Base-by-base conservation (phyloP, 1,284 basidiomycete species). In the Cutaneotrichosporon spelunceum region DNA sequence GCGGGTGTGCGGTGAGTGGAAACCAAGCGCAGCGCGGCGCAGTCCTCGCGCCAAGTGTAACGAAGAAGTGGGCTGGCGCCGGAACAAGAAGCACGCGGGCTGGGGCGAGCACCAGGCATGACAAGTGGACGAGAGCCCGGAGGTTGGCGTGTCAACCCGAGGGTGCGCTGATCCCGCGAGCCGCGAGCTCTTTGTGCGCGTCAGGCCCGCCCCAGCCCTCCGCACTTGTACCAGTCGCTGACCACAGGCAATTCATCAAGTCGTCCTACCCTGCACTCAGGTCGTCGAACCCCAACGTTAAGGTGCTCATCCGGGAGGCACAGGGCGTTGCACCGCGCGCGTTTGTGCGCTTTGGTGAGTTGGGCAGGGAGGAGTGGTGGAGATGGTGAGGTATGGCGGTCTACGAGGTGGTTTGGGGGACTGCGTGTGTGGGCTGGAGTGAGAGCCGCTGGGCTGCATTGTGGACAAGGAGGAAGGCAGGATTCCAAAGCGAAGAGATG, bases 341-440 rank as follows among this genome's bases (percentile, higher is more conserved):
- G 48, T 95, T 94, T 82, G 93, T 90, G 50, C 84, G 93, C 73
- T 94, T 93, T 74, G 92, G 93, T 95, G 80, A 77, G 91, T 84
- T 29, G 10, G 4, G 49, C 11, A 30, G 10, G 9, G 30, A 19
- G 49, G 27, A 30, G 6, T 50, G 49, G 27, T 14, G 9, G 26
- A 27, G 19, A 4, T 16, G 26, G 26, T 21, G 49, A 9, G 26
- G 13, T 11, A 3, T 16, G 13, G 27, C 24, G 8, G 8, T 2
- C 4, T 7, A 11, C 30, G 11, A 5, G 26, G 14, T 29, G 27
- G n/a, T n/a, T n/a, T n/a, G n/a, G n/a, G n/a, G n/a, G n/a, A n/a
- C n/a, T n/a, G n/a, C n/a, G n/a, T n/a, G n/a, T n/a, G n/a, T n/a
- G n/a, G n/a, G n/a, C n/a, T n/a, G n/a, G n/a, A n/a, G n/a, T n/a